A percentile compares a stretch with the other conserved stretches of the same genome.
Evolutionary conservation across 495 filamentous ascomycete species (phyloP).

Genomic region (Xylaria acuta): DNA sequence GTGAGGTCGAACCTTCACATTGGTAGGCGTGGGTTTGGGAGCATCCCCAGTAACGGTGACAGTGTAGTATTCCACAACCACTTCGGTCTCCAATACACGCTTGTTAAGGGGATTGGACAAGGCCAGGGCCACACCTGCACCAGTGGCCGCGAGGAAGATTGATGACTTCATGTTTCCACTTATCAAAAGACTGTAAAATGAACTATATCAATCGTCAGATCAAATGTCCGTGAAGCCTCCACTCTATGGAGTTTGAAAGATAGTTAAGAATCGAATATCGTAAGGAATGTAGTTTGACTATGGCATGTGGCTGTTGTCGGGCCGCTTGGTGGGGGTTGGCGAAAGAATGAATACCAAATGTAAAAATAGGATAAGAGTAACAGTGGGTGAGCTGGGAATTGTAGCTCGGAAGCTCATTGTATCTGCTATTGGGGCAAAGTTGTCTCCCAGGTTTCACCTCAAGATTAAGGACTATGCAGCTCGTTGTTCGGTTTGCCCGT

Average conservation of each 20-base stretch:
- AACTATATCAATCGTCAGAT: slow-evolving; percentile 29
- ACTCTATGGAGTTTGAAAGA: slow-evolving; percentile 3
- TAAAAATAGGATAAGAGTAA: background rate
- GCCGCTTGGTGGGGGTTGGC: slow-evolving; percentile 16
- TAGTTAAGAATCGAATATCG: slow-evolving; percentile 30
- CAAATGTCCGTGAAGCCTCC: slow-evolving; percentile 28
- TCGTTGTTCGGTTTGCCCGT: slow-evolving; percentile 2
- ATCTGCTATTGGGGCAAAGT: background rate
- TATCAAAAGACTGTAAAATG: slow-evolving; percentile 16
- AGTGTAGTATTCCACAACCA: slow-evolving; percentile 65
- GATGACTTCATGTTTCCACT: slow-evolving; percentile 70
- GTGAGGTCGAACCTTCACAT: slow-evolving; percentile 12
- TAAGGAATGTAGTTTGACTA: slow-evolving; percentile 38
- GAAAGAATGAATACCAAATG: background rate
- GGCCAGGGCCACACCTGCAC: slow-evolving; percentile 69
- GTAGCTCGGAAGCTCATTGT: slow-evolving; percentile 6
- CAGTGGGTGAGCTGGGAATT: background rate
- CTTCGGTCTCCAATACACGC: slow-evolving; percentile 61
- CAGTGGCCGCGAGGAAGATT: slow-evolving; percentile 64
- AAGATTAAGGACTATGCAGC: background rate
- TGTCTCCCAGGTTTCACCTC: background rate
- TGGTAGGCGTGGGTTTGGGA: slow-evolving; percentile 32
- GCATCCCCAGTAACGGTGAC: slow-evolving; percentile 56
- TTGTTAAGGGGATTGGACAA: slow-evolving; percentile 64
- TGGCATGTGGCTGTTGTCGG: slow-evolving; percentile 31